Evolutionary conservation across 768 basidiomycete genomes (phyloP), one percentile per base, ranked within the genome.

Genomic region (Tricholoma furcatifolium): DNA sequence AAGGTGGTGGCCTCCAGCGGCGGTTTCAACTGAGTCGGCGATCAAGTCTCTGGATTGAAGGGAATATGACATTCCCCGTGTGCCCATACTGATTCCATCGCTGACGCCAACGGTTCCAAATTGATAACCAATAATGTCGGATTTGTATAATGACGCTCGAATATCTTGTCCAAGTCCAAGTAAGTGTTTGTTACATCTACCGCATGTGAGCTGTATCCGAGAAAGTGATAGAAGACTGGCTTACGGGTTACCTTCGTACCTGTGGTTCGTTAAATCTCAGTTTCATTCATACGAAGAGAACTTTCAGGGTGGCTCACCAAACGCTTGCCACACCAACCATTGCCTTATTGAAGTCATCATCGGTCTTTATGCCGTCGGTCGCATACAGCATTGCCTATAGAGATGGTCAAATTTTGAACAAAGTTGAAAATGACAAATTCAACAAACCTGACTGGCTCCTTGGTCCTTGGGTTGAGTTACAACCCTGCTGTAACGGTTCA

Each of bases 181-280:
- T 20, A 98, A 77, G 70, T 99, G 96, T 53, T 83, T 86, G 72
- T 98, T 99, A 72, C 97, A 98, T 76, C 94, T 97, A 65, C 45
- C 55, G 34, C 31, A 43, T 20, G 42, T 43, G 50, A 59, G 38
- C 39, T 40, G 50, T 39, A 21, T 40, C n/a, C 18, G 9, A 39
- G 23, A n/a, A 30, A 20, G 27, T 11, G 34, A 31, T 43, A 23
- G 20, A 35, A 41, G 27, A 15, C 11, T 27, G 30, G 75, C 92
- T 76, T 69, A 98, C 91, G 97, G 97, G 70, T 97, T 98, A 38
- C 96, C 96, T 68, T 99, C 96, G 64, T 98, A 98, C 95, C 95
- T 98, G 55, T 53, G 57, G 64, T 56, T 39, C 46, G 52, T 49
- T 51, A 51, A 56, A 62, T 50, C 11, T 27, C 17, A 32, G 40